phyloP scores from a whole-genome alignment of 306 rosid species.

The Ormosia emarginata region DNA sequence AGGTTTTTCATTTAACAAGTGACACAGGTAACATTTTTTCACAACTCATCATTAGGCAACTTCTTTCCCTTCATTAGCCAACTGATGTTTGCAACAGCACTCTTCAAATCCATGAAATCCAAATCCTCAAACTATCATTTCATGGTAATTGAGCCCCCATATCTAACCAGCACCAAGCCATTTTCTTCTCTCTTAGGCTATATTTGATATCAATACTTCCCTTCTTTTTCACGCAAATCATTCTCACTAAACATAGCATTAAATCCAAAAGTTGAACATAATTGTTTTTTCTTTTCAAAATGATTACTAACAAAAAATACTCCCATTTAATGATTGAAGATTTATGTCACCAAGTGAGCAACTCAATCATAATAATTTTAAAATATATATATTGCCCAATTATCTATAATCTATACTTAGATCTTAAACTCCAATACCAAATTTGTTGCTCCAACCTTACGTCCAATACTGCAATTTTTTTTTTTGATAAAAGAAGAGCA shows the following conservation, averaged over 20 bases:
- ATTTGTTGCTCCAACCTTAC: background rate
- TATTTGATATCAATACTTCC: background rate
- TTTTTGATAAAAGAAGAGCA: background rate
- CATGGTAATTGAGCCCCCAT: background rate
- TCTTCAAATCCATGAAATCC: background rate
- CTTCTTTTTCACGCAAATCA: background rate
- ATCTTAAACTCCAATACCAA: background rate
- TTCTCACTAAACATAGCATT: background rate
- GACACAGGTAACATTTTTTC: background rate
- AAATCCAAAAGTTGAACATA: background rate
- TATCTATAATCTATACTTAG: background rate
- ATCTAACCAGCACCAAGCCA: background rate
- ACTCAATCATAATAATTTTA: background rate
- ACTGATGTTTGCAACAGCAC: background rate
- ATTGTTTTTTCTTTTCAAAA: background rate
- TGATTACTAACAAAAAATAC: background rate
- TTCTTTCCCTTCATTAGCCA: background rate
- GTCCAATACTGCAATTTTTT: background rate
- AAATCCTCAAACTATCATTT: background rate
- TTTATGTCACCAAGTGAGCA: background rate
- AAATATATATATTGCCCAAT: background rate
- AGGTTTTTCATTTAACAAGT: slow-evolving; percentile 4
- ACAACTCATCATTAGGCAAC: background rate
- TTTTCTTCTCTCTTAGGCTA: background rate
- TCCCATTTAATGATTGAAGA: background rate